A percentile compares a stretch with the other conserved stretches of the same genome.
These are phyloP conservation scores for Yarrowia osloensis DNA, from an alignment of 805 yeast species.

Conservation along the genomic window DNA sequence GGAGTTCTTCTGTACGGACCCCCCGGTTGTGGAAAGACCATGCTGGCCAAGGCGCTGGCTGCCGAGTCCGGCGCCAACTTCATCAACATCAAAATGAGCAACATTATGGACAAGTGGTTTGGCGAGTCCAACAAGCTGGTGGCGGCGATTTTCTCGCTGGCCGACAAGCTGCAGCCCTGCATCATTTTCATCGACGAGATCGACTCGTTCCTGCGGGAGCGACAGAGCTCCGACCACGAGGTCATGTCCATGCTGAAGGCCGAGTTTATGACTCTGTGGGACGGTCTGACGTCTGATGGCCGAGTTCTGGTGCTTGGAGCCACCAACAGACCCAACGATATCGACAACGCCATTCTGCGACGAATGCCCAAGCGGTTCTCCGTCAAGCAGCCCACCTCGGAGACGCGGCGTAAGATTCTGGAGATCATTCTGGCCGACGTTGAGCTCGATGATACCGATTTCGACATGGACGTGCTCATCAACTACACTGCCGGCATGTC, in stretches of 20 bases:
- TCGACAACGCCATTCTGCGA: slow-evolving; percentile 88
- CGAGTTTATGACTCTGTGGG: slow-evolving; percentile 98
- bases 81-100: slow-evolving; percentile 87
- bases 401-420: slow-evolving; percentile 71
- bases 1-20: slow-evolving; percentile 94
- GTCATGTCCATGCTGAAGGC: slow-evolving; percentile 94
- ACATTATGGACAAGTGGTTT: slow-evolving; percentile 96
- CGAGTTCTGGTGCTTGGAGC: slow-evolving; percentile 90
- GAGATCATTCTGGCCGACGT: slow-evolving; percentile 68
- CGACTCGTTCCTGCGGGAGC: slow-evolving; percentile 87
- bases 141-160: slow-evolving; percentile 88
- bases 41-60: slow-evolving; percentile 95
- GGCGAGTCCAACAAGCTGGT: slow-evolving; percentile 95
- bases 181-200: slow-evolving; percentile 95
- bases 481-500: slow-evolving; percentile 69
- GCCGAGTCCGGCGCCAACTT: slow-evolving; percentile 89
- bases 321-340: slow-evolving; percentile 88
- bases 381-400: slow-evolving; percentile 66
- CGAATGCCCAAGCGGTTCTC: slow-evolving; percentile 90
- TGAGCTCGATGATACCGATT: slow-evolving; percentile 53
- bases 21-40: slow-evolving; percentile 97
- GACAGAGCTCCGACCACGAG: slow-evolving; percentile 85
- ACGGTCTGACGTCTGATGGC: slow-evolving; percentile 79
- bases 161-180: slow-evolving; percentile 88
- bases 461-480: slow-evolving; percentile 64